A percentile compares a stretch with the other conserved stretches of the same genome.
phyloP scores from a whole-genome alignment of 2,329 filamentous ascomycete genomes.

The Aspergillus novofumigatus region DNA sequence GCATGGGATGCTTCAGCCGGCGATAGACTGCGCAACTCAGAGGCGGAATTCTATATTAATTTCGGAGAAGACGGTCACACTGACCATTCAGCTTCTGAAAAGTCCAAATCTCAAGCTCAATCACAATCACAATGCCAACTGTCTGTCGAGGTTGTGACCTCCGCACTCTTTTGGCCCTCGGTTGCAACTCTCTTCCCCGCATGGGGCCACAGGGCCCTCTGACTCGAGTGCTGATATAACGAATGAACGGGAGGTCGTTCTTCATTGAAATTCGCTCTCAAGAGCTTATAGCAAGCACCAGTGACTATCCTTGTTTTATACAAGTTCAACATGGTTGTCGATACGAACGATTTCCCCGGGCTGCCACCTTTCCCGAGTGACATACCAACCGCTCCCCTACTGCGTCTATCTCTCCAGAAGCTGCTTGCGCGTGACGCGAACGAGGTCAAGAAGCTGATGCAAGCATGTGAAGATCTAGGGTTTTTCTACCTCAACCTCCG shows the following conservation, averaged over 20 bases:
- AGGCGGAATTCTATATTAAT: background rate
- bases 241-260: background rate
- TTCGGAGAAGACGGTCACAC: background rate
- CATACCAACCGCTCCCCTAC: conserved; percentile 42
- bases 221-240: background rate
- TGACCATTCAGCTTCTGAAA: background rate
- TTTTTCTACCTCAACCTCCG: conserved; percentile 56
- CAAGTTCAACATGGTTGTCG: background rate
- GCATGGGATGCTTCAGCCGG: background rate
- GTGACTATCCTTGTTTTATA: background rate
- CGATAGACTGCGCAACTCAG: background rate
- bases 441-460: conserved; percentile 35
- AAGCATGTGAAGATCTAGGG: conserved; percentile 47
- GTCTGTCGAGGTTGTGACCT: background rate
- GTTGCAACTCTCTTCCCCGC: background rate
- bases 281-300: background rate
- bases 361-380: conserved; percentile 41
- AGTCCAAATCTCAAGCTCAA: background rate
- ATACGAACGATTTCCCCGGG: conserved; percentile 18
- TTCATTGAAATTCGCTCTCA: background rate
- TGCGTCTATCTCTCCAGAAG: conserved; percentile 38
- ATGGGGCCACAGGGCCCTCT: background rate
- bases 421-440: conserved; percentile 32
- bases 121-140: background rate
- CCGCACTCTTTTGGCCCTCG: conserved; percentile 7